These are phyloP conservation scores for Amniculicola lignicola DNA, from an alignment of 495 filamentous ascomycete genomes.

Conservation along the genomic window DNA sequence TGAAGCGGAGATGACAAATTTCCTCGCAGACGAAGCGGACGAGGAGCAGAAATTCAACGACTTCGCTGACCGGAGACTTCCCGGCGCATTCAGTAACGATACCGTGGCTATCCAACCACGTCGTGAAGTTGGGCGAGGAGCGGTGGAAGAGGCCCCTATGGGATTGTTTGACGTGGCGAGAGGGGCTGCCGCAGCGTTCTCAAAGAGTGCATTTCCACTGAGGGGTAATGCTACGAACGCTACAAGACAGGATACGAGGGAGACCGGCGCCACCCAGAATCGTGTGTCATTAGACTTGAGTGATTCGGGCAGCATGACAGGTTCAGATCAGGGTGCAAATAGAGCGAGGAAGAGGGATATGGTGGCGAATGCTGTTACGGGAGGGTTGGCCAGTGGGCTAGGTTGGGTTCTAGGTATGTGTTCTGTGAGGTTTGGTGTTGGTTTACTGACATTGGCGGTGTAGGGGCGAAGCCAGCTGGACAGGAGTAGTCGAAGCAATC, in stretches of 20 bases:
- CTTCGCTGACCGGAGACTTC: slow-evolving; percentile 48
- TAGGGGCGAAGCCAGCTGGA: slow-evolving; percentile 20
- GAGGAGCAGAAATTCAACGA: slow-evolving; percentile 61
- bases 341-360: slow-evolving; percentile 45
- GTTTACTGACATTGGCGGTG: neutral
- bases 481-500: neutral
- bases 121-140: slow-evolving; percentile 39
- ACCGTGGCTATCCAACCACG: slow-evolving; percentile 38
- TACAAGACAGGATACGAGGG: neutral
- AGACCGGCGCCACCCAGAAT: slow-evolving; percentile 3
- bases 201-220: slow-evolving; percentile 60
- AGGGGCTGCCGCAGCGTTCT: slow-evolving; percentile 72
- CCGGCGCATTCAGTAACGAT: slow-evolving; percentile 58
- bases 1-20: slow-evolving; percentile 75
- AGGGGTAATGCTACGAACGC: slow-evolving; percentile 30
- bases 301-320: slow-evolving; percentile 32
- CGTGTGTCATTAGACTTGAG: slow-evolving; percentile 21
- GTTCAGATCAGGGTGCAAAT: slow-evolving; percentile 27
- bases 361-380: slow-evolving; percentile 43
- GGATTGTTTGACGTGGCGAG: slow-evolving; percentile 89
- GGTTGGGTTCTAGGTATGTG: slow-evolving; percentile 44
- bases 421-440: neutral
- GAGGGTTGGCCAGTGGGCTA: slow-evolving; percentile 42
- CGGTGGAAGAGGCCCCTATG: slow-evolving; percentile 75
- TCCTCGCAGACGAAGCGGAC: slow-evolving; percentile 66